Conservation (phyloP, 805 yeast genomes). For the Kregervanrija pseudodelftensis region DNA sequence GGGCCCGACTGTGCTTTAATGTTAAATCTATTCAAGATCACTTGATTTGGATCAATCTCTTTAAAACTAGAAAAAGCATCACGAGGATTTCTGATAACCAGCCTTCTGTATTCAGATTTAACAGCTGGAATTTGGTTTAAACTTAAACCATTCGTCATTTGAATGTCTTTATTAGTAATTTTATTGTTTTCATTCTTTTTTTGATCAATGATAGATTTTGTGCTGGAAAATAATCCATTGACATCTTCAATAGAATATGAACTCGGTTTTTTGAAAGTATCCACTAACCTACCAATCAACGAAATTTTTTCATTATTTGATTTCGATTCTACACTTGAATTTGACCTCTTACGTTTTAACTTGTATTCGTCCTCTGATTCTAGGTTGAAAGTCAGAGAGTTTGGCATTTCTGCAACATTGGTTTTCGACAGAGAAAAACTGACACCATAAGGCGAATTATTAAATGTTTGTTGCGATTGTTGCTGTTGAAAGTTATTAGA, state of each 20-base stretch:
- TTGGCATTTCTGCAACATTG: conserved; percentile 23
- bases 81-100: conserved; percentile 20
- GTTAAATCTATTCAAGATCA: conserved; percentile 8
- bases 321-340: conserved; percentile 9
- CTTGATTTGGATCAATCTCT: conserved; percentile 27
- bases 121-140: conserved; percentile 8
- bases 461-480: conserved; percentile 1
- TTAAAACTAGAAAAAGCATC: conserved; percentile 19
- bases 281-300: conserved; percentile 8
- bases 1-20: no score
- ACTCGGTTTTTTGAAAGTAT: conserved; percentile 17
- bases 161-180: background rate
- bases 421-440: conserved; percentile 11
- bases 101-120: conserved; percentile 21
- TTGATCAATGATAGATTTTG: conserved; percentile 1
- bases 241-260: conserved; percentile 20
- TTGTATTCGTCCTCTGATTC: conserved; percentile 3
- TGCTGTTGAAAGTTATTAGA: conserved; percentile 5
- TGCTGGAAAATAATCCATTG: conserved; percentile 26
- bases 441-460: conserved; percentile 20
- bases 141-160: background rate
- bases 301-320: conserved; percentile 9
- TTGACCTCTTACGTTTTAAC: conserved; percentile 19
- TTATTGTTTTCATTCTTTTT: background rate
- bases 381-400: conserved; percentile 19